Evolutionary conservation across 1,284 basidiomycete genomes (phyloP).

Genomic region (Ganoderma meredithae): DNA sequence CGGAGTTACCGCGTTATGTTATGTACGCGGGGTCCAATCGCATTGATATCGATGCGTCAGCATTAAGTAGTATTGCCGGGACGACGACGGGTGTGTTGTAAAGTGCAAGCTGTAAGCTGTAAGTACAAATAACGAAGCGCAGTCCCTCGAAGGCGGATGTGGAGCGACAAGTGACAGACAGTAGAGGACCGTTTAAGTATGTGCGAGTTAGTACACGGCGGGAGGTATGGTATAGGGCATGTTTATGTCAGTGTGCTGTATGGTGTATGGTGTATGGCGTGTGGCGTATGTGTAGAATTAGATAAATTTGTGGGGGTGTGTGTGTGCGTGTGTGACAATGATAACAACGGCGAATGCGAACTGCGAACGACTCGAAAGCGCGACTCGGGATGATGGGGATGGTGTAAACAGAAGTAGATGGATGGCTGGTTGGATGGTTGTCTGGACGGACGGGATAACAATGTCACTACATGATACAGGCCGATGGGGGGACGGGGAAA

Average conservation of each 20-base stretch:
- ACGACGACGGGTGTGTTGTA: neutral
- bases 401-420: neutral
- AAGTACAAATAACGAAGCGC: neutral
- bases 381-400: neutral
- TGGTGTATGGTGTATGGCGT: too few relatives aligned
- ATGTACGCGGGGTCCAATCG: too few relatives aligned
- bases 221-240: neutral
- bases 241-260: neutral
- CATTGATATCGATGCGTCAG: neutral
- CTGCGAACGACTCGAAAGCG: neutral
- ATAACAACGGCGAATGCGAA: neutral
- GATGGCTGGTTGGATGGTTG: too few relatives aligned
- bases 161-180: neutral
- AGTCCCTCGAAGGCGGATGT: too few relatives aligned
- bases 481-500: neutral
- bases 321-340: neutral
- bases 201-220: neutral
- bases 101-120: neutral
- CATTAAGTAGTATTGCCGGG: constrained; percentile 1
- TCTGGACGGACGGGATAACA: neutral
- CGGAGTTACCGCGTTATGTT: too few relatives aligned
- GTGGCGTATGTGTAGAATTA: too few relatives aligned
- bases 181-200: neutral
- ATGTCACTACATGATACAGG: neutral
- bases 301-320: too few relatives aligned